Conservation (phyloP, 257 asterid genomes). For the Forsythia viridissima region DNA sequence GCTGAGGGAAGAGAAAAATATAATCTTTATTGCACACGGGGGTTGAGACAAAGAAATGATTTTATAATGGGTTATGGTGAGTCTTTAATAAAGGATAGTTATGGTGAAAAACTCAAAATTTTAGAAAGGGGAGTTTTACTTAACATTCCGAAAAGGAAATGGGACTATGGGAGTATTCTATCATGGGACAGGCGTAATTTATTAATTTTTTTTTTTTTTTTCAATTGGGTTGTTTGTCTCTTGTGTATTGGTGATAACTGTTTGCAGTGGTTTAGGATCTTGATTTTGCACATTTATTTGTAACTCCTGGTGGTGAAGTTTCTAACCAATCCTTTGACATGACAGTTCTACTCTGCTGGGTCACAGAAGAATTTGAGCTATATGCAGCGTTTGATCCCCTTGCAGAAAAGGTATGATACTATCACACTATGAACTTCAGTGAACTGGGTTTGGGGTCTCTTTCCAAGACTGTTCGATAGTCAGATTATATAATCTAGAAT, state of each 20-base stretch:
- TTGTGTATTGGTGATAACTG: neutral
- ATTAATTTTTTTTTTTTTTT: no score
- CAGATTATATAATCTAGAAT: neutral
- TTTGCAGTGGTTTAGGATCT: conserved; percentile 1
- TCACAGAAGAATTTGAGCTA: conserved; percentile 90
- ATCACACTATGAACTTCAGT: conserved; percentile 8
- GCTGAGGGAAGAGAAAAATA: neutral
- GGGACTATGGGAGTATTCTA: neutral
- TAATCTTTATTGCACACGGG: neutral
- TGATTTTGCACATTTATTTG: neutral
- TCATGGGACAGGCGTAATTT: neutral
- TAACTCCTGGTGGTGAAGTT: conserved; percentile 17
- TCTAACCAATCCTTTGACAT: conserved; percentile 26
- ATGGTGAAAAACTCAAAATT: neutral
- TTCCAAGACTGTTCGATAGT: neutral
- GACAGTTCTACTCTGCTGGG: conserved; percentile 97
- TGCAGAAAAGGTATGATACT: conserved; percentile 86
- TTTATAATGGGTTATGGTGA: neutral
- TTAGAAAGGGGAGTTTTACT: neutral
- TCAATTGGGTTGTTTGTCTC: neutral
- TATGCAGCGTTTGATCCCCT: conserved; percentile 99
- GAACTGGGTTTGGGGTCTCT: neutral
- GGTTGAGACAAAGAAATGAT: neutral
- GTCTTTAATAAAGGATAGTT: neutral
- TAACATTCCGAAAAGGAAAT: neutral